phyloP scores from a whole-genome alignment of 1,284 basidiomycete genomes.

The Leccinum solheimii region DNA sequence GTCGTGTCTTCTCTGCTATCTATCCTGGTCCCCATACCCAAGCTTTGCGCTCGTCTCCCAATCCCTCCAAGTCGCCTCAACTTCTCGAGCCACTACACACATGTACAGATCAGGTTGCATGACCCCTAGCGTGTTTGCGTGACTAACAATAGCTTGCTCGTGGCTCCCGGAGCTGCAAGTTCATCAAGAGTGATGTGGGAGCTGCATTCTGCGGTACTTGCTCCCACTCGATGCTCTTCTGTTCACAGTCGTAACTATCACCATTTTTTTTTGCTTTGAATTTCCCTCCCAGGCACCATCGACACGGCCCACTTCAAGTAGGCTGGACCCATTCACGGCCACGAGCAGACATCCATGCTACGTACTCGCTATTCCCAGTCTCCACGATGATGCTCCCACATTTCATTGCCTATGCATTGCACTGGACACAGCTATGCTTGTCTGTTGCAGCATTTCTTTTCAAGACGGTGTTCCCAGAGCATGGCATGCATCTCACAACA shows the following conservation, averaged over 20 bases:
- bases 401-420: neutral
- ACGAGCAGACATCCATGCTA: neutral
- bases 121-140: neutral
- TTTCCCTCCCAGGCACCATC: neutral
- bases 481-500: neutral
- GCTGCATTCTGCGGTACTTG: slow-evolving; percentile 83
- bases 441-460: neutral
- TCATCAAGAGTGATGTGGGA: slow-evolving; percentile 85
- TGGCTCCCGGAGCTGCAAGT: slow-evolving; percentile 93
- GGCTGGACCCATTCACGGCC: neutral
- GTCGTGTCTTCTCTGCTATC: slow-evolving; percentile 91
- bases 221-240: neutral
- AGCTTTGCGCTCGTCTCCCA: slow-evolving; percentile 84
- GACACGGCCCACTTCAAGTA: neutral
- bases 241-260: no score
- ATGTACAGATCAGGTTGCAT: slow-evolving; percentile 86
- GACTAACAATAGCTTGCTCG: slow-evolving; percentile 69
- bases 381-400: neutral
- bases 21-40: slow-evolving; percentile 83
- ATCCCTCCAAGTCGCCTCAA: slow-evolving; percentile 91
- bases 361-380: neutral
- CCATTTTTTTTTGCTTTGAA: neutral
- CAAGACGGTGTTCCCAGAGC: neutral
- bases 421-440: neutral
- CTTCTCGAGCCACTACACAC: slow-evolving; percentile 99